phyloP scores from a whole-genome alignment of 129 eudicot genomes.

The Mikania micrantha region DNA sequence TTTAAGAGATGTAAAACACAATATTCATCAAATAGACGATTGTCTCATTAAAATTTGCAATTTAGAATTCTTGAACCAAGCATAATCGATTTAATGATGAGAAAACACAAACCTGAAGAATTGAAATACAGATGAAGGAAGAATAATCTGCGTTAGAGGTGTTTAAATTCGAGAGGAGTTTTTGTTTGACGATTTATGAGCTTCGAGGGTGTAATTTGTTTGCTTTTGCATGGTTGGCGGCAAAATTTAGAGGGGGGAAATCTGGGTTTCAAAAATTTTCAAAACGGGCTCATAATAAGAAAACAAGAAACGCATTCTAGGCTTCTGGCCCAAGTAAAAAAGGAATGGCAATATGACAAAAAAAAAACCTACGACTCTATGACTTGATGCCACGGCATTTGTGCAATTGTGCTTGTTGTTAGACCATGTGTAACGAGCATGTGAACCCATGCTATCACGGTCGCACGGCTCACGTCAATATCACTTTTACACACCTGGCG shows the following conservation, averaged over 20 bases:
- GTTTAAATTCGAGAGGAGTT: background rate
- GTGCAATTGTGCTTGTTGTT: too few relatives aligned
- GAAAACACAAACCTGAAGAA: constrained; percentile 1
- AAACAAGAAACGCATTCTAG: too few relatives aligned
- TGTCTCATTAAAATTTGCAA: background rate
- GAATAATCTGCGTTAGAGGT: background rate
- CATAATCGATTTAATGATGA: background rate
- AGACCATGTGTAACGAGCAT: too few relatives aligned
- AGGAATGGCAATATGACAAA: too few relatives aligned
- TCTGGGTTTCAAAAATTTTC: constrained; percentile 9
- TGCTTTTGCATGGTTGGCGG: constrained; percentile 10
- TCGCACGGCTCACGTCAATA: too few relatives aligned
- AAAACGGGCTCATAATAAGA: too few relatives aligned
- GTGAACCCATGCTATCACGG: too few relatives aligned
- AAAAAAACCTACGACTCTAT: too few relatives aligned
- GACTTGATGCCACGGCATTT: too few relatives aligned
- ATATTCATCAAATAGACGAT: background rate
- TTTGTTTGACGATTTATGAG: constrained; percentile 5
- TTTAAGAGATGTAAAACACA: background rate
- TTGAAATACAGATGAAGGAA: background rate
- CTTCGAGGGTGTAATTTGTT: background rate
- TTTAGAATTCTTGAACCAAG: background rate
- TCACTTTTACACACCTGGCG: too few relatives aligned
- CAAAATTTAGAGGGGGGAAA: background rate
- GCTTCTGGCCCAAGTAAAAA: too few relatives aligned